phyloP scores from a whole-genome alignment of 805 yeast species.

The Blastobotrys terrestris region DNA sequence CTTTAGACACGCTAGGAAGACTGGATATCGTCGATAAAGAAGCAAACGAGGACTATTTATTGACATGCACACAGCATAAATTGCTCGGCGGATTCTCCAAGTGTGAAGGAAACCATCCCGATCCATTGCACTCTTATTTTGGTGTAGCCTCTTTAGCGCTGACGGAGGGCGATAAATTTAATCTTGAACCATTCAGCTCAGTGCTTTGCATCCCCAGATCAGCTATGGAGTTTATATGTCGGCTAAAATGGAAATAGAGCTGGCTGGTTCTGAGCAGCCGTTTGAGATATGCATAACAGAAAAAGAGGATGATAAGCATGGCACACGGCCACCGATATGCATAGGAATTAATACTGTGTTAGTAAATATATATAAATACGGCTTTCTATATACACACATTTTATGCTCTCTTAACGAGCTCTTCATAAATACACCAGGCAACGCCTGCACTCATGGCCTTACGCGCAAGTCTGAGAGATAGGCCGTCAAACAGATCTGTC shows the following conservation, averaged over 20 bases:
- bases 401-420: conserved; percentile 43
- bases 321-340: too few relatives aligned
- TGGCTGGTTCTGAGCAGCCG: neutral
- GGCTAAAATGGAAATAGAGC: neutral
- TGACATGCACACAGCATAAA: conserved; percentile 51
- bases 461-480: conserved; percentile 71
- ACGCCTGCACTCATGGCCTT: conserved; percentile 91
- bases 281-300: too few relatives aligned
- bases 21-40: conserved; percentile 33
- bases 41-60: conserved; percentile 39
- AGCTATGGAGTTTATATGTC: conserved; percentile 12
- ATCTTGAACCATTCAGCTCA: conserved; percentile 25
- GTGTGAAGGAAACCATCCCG: conserved; percentile 48
- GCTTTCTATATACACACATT: neutral
- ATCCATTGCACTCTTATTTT: conserved; percentile 56
- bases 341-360: neutral
- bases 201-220: conserved; percentile 27
- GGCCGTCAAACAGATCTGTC: conserved; percentile 69
- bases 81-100: conserved; percentile 76
- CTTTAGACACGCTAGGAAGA: conserved; percentile 41
- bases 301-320: too few relatives aligned
- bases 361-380: neutral
- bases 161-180: conserved; percentile 2
- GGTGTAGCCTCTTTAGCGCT: conserved; percentile 46
- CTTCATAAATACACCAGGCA: conserved; percentile 97